These are phyloP conservation scores for Isabelozyma heimii DNA, from an alignment of 805 yeast genomes.

Conservation along the genomic window DNA sequence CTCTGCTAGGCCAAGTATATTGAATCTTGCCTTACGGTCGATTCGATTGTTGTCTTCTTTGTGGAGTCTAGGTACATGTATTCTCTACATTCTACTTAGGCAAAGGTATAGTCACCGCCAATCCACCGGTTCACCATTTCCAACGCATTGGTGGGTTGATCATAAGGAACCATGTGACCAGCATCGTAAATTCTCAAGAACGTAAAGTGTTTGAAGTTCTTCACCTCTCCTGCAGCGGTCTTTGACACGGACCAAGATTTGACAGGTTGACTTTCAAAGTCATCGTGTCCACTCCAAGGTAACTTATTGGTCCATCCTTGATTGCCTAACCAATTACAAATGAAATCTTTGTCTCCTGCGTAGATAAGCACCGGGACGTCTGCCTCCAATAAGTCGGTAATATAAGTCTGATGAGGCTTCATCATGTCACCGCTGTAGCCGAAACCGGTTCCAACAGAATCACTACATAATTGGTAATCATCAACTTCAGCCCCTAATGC, in stretches of 20 bases:
- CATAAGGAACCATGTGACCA: slow-evolving; percentile 95
- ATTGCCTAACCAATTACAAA: slow-evolving; percentile 92
- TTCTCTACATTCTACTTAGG: not conserved
- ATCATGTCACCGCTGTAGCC: slow-evolving; percentile 87
- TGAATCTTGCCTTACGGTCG: no score
- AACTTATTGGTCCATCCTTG: slow-evolving; percentile 74
- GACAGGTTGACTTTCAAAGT: slow-evolving; percentile 42
- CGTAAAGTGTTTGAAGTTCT: slow-evolving; percentile 69
- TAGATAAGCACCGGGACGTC: slow-evolving; percentile 79
- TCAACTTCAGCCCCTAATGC: slow-evolving; percentile 93
- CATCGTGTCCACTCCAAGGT: slow-evolving; percentile 58
- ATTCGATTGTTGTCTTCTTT: no score
- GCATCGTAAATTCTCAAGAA: slow-evolving; percentile 84
- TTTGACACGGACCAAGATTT: slow-evolving; percentile 42
- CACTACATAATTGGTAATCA: slow-evolving; percentile 70
- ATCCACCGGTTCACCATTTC: slow-evolving; percentile 88
- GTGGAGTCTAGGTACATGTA: no score
- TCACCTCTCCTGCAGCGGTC: slow-evolving; percentile 63
- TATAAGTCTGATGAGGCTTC: slow-evolving; percentile 66
- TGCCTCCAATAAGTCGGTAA: slow-evolving; percentile 63
- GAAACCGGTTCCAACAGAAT: slow-evolving; percentile 76
- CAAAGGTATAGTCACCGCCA: slow-evolving; percentile 46
- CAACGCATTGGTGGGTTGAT: slow-evolving; percentile 75
- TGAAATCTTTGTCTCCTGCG: slow-evolving; percentile 91
- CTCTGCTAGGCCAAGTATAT: no score